Percentiles rank a stretch among this genome's conserved stretches.
phyloP scores from a whole-genome alignment of 768 basidiomycete genomes.

The Terana coerulea region DNA sequence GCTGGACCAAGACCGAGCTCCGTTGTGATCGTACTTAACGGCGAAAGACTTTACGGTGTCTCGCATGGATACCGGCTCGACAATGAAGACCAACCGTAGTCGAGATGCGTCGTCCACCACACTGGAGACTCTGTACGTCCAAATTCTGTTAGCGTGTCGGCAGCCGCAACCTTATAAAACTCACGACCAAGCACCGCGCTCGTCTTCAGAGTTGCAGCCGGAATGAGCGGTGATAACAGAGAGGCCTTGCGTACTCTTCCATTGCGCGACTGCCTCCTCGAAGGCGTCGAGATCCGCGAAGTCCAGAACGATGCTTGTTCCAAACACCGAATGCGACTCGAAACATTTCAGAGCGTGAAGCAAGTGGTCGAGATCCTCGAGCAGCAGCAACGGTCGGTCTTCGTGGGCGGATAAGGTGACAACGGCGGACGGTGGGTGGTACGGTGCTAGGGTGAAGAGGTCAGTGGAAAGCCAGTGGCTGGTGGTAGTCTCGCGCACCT shows the following conservation, averaged over 20 bases:
- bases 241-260: neutral
- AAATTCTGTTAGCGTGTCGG: neutral
- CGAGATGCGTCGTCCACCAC: neutral
- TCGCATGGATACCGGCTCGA: neutral
- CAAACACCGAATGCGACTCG: neutral
- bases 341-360: neutral
- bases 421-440: constrained; percentile 5
- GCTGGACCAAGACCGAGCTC: neutral
- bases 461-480: too few relatives aligned
- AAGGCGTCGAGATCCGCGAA: neutral
- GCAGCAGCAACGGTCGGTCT: constrained; percentile 2
- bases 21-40: constrained; percentile 4
- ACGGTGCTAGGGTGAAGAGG: neutral
- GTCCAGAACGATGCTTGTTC: neutral
- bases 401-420: constrained; percentile 10
- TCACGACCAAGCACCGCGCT: constrained; percentile 6
- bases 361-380: constrained; percentile 8
- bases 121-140: neutral
- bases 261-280: neutral
- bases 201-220: constrained; percentile 4
- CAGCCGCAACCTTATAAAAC: neutral
- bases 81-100: neutral
- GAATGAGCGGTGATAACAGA: constrained; percentile 7
- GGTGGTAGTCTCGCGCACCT: neutral
- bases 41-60: constrained; percentile 4